Evolutionary conservation across 306 rosid genomes (phyloP).

Genomic region (Pyrus pyrifolia): DNA sequence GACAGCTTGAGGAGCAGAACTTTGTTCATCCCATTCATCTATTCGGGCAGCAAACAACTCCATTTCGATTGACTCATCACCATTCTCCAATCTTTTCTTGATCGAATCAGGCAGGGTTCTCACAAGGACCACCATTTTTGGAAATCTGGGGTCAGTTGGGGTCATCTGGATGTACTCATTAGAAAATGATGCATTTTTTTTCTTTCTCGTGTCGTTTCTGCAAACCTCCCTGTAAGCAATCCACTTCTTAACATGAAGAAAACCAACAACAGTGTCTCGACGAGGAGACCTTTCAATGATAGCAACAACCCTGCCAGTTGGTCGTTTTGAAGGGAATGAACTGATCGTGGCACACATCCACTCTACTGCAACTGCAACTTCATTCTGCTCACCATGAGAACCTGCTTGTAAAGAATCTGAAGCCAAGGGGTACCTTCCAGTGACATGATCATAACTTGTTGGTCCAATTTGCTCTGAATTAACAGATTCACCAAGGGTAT

Average conservation of each 20-base stretch:
- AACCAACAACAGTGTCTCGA: slow-evolving; percentile 65
- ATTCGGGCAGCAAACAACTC: slow-evolving; percentile 69
- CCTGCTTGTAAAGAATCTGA: slow-evolving; percentile 25
- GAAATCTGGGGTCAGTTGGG: slow-evolving; percentile 65
- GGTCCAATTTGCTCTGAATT: slow-evolving; percentile 22
- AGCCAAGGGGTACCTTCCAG: slow-evolving; percentile 19
- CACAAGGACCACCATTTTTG: slow-evolving; percentile 48
- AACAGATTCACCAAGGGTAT: slow-evolving; percentile 18
- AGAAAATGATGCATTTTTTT: slow-evolving; percentile 23
- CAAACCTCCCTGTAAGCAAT: slow-evolving; percentile 28
- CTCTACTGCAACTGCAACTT: slow-evolving; percentile 36
- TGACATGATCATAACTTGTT: slow-evolving; percentile 21
- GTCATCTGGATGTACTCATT: slow-evolving; percentile 53
- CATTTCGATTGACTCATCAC: slow-evolving; percentile 50
- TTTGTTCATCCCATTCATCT: slow-evolving; percentile 62
- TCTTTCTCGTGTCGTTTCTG: slow-evolving; percentile 40
- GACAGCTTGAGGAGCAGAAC: slow-evolving; percentile 55
- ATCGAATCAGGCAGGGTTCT: slow-evolving; percentile 48
- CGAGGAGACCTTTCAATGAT: slow-evolving; percentile 56
- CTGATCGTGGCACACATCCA: slow-evolving; percentile 47
- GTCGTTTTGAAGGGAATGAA: slow-evolving; percentile 71
- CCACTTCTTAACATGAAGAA: slow-evolving; percentile 46
- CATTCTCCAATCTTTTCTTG: slow-evolving; percentile 50
- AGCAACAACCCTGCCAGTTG: slow-evolving; percentile 75
- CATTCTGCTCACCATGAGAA: slow-evolving; percentile 32